Evolutionary conservation across 2,329 filamentous ascomycete species (phyloP).

Genomic region (Colletotrichum neosansevieriae): DNA sequence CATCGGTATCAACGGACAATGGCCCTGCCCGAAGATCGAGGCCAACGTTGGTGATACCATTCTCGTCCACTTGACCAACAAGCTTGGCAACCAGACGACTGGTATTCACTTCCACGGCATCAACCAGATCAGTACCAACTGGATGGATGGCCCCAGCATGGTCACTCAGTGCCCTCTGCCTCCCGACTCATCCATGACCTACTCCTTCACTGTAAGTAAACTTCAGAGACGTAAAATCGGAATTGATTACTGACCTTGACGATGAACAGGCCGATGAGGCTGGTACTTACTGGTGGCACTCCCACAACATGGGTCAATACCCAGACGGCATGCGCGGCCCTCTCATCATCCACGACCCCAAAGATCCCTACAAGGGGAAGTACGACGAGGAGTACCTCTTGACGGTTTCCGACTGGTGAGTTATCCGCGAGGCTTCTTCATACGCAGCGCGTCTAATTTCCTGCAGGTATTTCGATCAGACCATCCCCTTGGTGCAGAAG

Average conservation of each 20-base stretch:
- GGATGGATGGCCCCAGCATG: conserved; percentile 70
- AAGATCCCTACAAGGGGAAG: conserved; percentile 62
- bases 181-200: conserved; percentile 64
- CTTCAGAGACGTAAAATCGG: background rate
- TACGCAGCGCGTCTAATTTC: conserved; percentile 1
- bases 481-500: conserved; percentile 50
- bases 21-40: conserved; percentile 70
- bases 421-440: background rate
- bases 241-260: background rate
- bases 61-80: conserved; percentile 62
- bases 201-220: conserved; percentile 60
- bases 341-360: conserved; percentile 70
- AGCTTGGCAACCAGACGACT: conserved; percentile 64
- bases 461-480: conserved; percentile 57
- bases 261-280: conserved; percentile 46
- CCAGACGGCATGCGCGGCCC: conserved; percentile 75
- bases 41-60: conserved; percentile 64
- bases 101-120: conserved; percentile 71
- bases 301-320: conserved; percentile 73
- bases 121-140: conserved; percentile 62
- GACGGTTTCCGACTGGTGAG: conserved; percentile 52
- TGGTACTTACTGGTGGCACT: conserved; percentile 69
- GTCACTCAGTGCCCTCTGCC: conserved; percentile 67
- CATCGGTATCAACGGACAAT: conserved; percentile 70
- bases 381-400: conserved; percentile 71